Evolutionary conservation across 352 stramenopile genomes (phyloP).

Genomic region (Phytophthora sp.): DNA sequence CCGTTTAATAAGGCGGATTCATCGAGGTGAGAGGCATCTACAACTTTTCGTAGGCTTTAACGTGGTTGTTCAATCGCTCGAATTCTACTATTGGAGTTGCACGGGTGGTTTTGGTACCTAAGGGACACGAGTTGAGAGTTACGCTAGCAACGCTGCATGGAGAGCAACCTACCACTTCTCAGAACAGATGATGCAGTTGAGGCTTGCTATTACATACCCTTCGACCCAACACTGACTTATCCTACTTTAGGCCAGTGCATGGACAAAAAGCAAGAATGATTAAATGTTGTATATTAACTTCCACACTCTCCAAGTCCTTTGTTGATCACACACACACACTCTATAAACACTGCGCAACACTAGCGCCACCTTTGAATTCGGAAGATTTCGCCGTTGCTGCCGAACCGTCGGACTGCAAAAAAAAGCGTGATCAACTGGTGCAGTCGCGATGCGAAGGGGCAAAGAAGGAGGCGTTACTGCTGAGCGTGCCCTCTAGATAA

Average conservation of each 20-base stretch:
- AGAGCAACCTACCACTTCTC: too few species aligned
- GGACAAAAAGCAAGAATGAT: too few species aligned
- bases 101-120: constrained; percentile 4
- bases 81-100: constrained; percentile 11
- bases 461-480: constrained; percentile 15
- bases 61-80: constrained; percentile 28
- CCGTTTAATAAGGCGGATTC: not conserved
- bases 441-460: constrained; percentile 42
- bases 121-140: constrained; percentile 1
- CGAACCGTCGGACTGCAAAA: constrained; percentile 20
- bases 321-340: too few species aligned
- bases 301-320: too few species aligned
- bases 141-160: constrained; percentile 13
- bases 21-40: constrained; percentile 1
- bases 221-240: not conserved
- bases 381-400: not conserved
- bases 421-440: constrained; percentile 35
- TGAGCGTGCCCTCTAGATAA: constrained; percentile 1
- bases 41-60: constrained; percentile 20
- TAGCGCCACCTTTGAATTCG: too few species aligned
- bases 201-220: not conserved
- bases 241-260: too few species aligned
- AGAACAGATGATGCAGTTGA: not conserved
- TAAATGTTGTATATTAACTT: too few species aligned
- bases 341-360: not conserved